Percentiles rank a stretch among this genome's conserved stretches.
Conservation (phyloP, 805 yeast species). For the Zygosaccharomyces kombuchaensis region DNA sequence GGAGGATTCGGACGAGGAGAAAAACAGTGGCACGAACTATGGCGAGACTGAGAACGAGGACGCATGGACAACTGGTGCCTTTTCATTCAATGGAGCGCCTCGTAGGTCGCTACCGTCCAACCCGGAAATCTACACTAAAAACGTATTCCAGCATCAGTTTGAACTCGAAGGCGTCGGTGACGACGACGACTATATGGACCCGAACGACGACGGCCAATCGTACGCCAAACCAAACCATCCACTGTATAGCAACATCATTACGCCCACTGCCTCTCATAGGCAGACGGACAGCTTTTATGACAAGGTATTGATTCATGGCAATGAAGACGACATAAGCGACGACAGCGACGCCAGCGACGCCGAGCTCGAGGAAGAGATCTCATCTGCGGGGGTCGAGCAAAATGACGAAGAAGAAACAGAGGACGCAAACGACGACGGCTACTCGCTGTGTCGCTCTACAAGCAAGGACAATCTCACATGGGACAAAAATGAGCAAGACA, state of each 20-base stretch:
- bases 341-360: constrained; percentile 23
- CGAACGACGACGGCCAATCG: constrained; percentile 76
- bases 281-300: constrained; percentile 18
- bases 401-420: constrained; percentile 19
- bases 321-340: constrained; percentile 19
- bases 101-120: constrained; percentile 17
- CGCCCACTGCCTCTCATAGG: constrained; percentile 19
- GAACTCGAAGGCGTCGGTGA: constrained; percentile 41
- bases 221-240: constrained; percentile 61
- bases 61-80: constrained; percentile 15
- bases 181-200: constrained; percentile 71
- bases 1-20: constrained; percentile 27
- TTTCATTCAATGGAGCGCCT: constrained; percentile 14
- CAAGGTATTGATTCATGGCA: constrained; percentile 16
- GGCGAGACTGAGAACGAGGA: constrained; percentile 10
- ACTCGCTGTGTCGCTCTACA: constrained; percentile 31
- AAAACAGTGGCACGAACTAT: not conserved
- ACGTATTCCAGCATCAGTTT: constrained; percentile 43
- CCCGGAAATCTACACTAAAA: constrained; percentile 18
- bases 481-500: constrained; percentile 29
- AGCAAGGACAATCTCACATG: constrained; percentile 33
- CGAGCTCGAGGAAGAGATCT: constrained; percentile 16
- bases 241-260: constrained; percentile 41
- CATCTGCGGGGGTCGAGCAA: constrained; percentile 17
- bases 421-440: constrained; percentile 34